Evolutionary conservation across 139 green algal species (phyloP).

Genomic region (Picochlorum sp.): DNA sequence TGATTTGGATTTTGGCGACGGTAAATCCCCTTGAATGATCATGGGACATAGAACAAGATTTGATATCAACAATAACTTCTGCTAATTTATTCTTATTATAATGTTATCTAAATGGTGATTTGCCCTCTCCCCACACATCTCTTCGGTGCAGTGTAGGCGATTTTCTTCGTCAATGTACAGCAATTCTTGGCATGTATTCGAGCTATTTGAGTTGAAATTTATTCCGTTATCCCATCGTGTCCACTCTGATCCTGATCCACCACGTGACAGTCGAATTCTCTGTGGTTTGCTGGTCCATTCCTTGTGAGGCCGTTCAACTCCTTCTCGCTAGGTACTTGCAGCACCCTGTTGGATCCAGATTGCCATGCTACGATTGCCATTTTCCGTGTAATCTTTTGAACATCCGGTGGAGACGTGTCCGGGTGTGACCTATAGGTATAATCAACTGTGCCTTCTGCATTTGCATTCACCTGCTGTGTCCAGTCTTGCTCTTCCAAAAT

Average conservation of each 20-base stretch:
- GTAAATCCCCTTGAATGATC: neutral
- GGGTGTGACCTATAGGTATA: constrained; percentile 64
- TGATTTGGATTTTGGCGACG: neutral
- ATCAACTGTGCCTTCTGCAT: constrained; percentile 68
- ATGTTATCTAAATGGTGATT: constrained; percentile 3
- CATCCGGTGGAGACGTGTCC: constrained; percentile 58
- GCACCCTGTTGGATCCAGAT: constrained; percentile 73
- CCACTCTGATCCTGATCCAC: constrained; percentile 13
- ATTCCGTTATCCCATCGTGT: constrained; percentile 19
- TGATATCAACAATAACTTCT: neutral
- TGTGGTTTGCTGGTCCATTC: constrained; percentile 37
- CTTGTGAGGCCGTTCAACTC: constrained; percentile 25
- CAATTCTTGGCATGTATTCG: neutral
- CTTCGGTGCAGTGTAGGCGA: constrained; percentile 54
- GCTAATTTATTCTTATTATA: neutral
- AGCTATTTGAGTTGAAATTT: neutral
- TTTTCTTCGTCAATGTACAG: constrained; percentile 42
- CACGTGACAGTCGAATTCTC: constrained; percentile 16
- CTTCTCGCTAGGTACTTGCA: constrained; percentile 69
- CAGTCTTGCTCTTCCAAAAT: constrained; percentile 84
- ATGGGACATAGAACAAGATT: neutral
- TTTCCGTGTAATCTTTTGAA: constrained; percentile 76
- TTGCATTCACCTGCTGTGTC: constrained; percentile 53
- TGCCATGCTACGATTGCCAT: constrained; percentile 96
- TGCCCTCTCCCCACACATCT: constrained; percentile 57